These are phyloP conservation scores for Rasamsonia emersonii DNA, from an alignment of 2,329 filamentous ascomycete species.

Conservation along the genomic window DNA sequence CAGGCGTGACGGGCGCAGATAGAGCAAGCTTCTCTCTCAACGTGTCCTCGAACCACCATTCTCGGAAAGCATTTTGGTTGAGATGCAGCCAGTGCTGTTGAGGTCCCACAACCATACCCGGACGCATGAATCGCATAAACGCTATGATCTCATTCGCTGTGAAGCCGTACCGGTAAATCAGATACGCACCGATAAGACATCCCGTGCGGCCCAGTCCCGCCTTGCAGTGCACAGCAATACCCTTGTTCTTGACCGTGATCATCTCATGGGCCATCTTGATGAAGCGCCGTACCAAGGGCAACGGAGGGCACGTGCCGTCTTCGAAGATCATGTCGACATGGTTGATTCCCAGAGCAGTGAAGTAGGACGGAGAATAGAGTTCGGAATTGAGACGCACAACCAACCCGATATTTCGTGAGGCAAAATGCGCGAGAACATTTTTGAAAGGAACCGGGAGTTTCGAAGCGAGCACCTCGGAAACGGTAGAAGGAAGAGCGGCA, in stretches of 20 bases:
- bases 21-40: slow-evolving; percentile 76
- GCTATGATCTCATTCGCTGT: slow-evolving; percentile 96
- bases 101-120: slow-evolving; percentile 96
- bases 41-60: slow-evolving; percentile 82
- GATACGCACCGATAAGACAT: slow-evolving; percentile 91
- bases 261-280: slow-evolving; percentile 91
- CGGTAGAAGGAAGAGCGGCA: slow-evolving; percentile 62
- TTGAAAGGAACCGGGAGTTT: slow-evolving; percentile 81
- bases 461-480: slow-evolving; percentile 63
- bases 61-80: slow-evolving; percentile 93
- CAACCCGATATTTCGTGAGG: slow-evolving; percentile 77
- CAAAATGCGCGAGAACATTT: slow-evolving; percentile 87
- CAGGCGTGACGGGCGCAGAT: slow-evolving; percentile 48
- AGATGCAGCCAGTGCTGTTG: slow-evolving; percentile 99
- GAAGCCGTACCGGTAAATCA: slow-evolving; percentile 95
- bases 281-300: slow-evolving; percentile 86
- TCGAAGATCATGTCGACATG: slow-evolving; percentile 99
- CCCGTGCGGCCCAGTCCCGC: slow-evolving; percentile 91
- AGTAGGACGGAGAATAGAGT: slow-evolving; percentile 94
- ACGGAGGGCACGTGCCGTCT: slow-evolving; percentile 86
- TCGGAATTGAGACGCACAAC: slow-evolving; percentile 94
- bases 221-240: slow-evolving; percentile 97
- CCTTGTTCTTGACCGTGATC: slow-evolving; percentile 83
- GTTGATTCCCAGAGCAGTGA: slow-evolving; percentile 87
- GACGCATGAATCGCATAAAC: slow-evolving; percentile 98